Conservation (phyloP, 441 rosid genomes). For the Flueggea neowawraea region DNA sequence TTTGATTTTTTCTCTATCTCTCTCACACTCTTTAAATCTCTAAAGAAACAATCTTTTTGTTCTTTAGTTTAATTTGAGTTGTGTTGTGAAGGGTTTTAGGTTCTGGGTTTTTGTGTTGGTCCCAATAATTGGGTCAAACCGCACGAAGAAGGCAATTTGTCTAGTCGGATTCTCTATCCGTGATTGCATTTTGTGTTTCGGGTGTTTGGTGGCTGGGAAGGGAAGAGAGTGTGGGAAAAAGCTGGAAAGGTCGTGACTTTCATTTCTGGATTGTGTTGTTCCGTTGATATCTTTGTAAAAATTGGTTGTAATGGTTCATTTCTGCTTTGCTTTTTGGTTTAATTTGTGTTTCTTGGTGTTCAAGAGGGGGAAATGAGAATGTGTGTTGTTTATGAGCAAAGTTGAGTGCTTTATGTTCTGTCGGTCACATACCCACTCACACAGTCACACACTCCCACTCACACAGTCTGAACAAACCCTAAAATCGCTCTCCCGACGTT, state of each 20-base stretch:
- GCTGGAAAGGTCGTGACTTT: not conserved
- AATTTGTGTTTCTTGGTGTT: not conserved
- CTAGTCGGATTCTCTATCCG: not conserved
- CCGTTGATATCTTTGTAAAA: not conserved
- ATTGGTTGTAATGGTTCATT: not conserved
- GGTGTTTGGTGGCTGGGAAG: not conserved
- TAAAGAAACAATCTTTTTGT: too few species aligned
- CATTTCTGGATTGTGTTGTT: not conserved
- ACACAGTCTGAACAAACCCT: too few species aligned
- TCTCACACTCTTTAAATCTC: too few species aligned
- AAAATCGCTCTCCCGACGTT: too few species aligned
- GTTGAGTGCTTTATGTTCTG: not conserved
- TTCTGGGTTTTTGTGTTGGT: not conserved
- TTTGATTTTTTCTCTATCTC: too few species aligned
- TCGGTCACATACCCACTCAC: not conserved
- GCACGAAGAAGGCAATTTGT: not conserved
- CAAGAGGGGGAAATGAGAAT: not conserved
- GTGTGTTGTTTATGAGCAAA: not conserved
- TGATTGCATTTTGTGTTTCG: not conserved
- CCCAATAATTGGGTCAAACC: not conserved
- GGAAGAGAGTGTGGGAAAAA: not conserved
- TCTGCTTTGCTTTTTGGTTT: not conserved
- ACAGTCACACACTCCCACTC: too few species aligned
- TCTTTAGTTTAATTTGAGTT: not conserved
- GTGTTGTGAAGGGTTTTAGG: not conserved